Conservation (phyloP, 1,139 yeast species). For the Debaryomyces coudertii region DNA sequence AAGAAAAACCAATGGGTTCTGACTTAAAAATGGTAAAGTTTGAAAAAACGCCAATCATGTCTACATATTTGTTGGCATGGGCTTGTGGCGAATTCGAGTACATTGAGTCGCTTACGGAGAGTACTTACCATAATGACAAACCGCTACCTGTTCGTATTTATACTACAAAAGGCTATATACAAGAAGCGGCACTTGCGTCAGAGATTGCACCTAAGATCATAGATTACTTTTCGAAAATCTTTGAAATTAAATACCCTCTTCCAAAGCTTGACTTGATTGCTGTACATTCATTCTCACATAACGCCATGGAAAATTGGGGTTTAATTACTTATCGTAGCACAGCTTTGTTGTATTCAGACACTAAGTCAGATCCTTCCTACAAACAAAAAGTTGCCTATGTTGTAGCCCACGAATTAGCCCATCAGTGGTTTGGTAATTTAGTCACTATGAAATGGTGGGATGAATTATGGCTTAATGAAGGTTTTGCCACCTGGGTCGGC, state of each 20-base stretch:
- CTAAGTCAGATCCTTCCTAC: constrained; percentile 65
- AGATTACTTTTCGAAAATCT: constrained; percentile 64
- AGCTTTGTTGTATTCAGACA: constrained; percentile 68
- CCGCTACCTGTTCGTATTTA: constrained; percentile 75
- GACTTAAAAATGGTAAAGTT: constrained; percentile 33
- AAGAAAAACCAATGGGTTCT: constrained; percentile 14
- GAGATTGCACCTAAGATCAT: constrained; percentile 68
- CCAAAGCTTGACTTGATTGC: constrained; percentile 80
- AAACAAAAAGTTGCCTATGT: constrained; percentile 60
- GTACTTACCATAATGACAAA: constrained; percentile 40
- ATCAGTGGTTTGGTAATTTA: constrained; percentile 67
- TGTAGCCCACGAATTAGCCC: constrained; percentile 65
- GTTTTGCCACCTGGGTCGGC: constrained; percentile 65
- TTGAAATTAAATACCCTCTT: constrained; percentile 68
- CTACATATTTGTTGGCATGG: constrained; percentile 77
- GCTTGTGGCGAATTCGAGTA: constrained; percentile 77
- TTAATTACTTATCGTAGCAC: constrained; percentile 80
- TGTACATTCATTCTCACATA: constrained; percentile 74
- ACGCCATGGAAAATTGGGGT: constrained; percentile 95
- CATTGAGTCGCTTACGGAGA: constrained; percentile 53
- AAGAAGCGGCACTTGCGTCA: constrained; percentile 67
- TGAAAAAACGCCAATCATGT: constrained; percentile 66
- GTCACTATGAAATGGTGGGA: constrained; percentile 71
- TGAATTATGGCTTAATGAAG: constrained; percentile 65
- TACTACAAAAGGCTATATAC: constrained; percentile 68